phyloP scores from a whole-genome alignment of 2,329 filamentous ascomycete species.

The Epicoccum sorghinum region DNA sequence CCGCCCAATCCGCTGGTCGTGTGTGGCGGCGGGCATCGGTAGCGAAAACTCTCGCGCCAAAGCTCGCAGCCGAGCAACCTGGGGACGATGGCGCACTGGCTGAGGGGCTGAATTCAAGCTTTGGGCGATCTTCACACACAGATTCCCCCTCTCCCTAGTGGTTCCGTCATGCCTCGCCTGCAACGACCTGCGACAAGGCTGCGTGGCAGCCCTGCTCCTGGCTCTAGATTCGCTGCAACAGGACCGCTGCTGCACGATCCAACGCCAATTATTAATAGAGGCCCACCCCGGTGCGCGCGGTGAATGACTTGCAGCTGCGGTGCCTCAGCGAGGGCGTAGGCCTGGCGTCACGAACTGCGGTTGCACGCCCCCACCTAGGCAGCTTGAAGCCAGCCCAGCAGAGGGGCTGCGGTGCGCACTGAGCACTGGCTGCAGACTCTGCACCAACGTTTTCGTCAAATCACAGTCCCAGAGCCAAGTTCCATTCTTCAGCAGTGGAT shows the following conservation, averaged over 20 bases:
- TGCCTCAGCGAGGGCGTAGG: slow-evolving; percentile 12
- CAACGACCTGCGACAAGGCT: slow-evolving; percentile 28
- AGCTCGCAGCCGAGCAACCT: slow-evolving; percentile 15
- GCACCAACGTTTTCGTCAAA: slow-evolving; percentile 14
- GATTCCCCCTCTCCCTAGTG: slow-evolving; percentile 27
- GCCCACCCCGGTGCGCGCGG: slow-evolving; percentile 11
- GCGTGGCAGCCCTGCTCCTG: slow-evolving; percentile 29
- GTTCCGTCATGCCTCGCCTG: slow-evolving; percentile 35
- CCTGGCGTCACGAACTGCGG: neutral
- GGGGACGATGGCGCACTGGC: slow-evolving; percentile 24
- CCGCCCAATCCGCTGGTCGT: slow-evolving; percentile 33
- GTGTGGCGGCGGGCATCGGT: slow-evolving; percentile 33
- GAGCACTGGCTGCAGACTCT: slow-evolving; percentile 16
- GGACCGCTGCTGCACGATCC: slow-evolving; percentile 30
- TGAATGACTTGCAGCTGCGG: slow-evolving; percentile 23
- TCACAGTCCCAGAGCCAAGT: slow-evolving; percentile 7
- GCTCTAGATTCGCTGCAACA: slow-evolving; percentile 18
- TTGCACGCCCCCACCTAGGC: slow-evolving; percentile 7
- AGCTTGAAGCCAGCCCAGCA: slow-evolving; percentile 3
- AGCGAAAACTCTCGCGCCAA: slow-evolving; percentile 22
- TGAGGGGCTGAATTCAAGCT: slow-evolving; percentile 43
- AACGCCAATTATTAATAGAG: slow-evolving; percentile 20
- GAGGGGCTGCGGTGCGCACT: slow-evolving; percentile 10
- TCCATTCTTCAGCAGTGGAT: slow-evolving; percentile 12
- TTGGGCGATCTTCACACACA: slow-evolving; percentile 37